Percentiles rank a stretch among this genome's conserved stretches.
Evolutionary conservation across 1,284 basidiomycete genomes (phyloP).

Genomic region (Trichosporon coremiiforme): DNA sequence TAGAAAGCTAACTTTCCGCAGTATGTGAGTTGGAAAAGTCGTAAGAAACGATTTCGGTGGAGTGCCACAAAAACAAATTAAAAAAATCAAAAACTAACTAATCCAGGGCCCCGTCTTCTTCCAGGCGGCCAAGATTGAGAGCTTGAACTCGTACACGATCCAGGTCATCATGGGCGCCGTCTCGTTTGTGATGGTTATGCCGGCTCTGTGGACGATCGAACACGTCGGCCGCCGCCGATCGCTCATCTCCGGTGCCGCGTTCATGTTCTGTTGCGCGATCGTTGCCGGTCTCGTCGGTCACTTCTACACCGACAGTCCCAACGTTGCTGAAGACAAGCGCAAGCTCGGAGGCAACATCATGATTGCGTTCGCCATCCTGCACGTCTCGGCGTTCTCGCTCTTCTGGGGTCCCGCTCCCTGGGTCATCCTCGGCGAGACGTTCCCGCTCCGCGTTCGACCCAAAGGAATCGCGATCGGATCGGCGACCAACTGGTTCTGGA

Average conservation of each 20-base stretch:
- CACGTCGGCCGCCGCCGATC: conserved; percentile 46
- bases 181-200: conserved; percentile 43
- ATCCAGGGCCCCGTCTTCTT: conserved; percentile 72
- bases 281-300: conserved; percentile 70
- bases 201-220: conserved; percentile 51
- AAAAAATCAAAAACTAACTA: neutral
- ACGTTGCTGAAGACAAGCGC: conserved; percentile 45
- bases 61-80: neutral
- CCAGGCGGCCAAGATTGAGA: conserved; percentile 66
- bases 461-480: conserved; percentile 74
- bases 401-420: conserved; percentile 69
- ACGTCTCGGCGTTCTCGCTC: conserved; percentile 70
- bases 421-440: conserved; percentile 66
- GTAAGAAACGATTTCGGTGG: neutral
- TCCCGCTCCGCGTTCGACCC: conserved; percentile 72
- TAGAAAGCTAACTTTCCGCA: too few species aligned
- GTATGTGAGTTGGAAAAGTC: conserved; percentile 4
- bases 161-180: conserved; percentile 41
- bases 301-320: conserved; percentile 61
- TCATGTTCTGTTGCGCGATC: conserved; percentile 59
- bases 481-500: conserved; percentile 59
- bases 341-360: conserved; percentile 65
- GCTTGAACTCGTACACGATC: conserved; percentile 63
- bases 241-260: conserved; percentile 60
- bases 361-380: conserved; percentile 71